These are phyloP conservation scores for Diaporthe sp. DNA, from an alignment of 2,329 filamentous ascomycete species.

Conservation along the genomic window DNA sequence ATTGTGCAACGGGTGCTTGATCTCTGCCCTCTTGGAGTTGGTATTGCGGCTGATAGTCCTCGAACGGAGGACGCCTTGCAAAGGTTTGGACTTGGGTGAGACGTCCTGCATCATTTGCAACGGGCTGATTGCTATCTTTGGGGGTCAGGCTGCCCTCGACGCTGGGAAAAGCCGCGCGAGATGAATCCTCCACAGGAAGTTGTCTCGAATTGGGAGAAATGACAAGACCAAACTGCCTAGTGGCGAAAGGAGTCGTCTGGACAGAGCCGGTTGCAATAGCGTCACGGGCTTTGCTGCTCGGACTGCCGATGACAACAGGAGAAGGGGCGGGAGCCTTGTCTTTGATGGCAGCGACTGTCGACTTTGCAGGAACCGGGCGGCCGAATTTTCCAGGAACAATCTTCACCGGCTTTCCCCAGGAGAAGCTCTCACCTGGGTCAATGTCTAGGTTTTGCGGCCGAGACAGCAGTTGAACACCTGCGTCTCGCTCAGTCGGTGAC, in stretches of 20 bases:
- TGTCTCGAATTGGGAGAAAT: not conserved
- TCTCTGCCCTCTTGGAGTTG: not conserved
- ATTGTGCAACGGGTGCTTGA: not conserved
- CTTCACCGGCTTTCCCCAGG: slow-evolving; percentile 29
- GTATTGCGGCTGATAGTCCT: slow-evolving; percentile 8
- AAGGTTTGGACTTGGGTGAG: not conserved
- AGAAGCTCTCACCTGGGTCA: slow-evolving; percentile 36
- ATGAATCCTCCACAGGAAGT: not conserved
- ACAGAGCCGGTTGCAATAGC: not conserved
- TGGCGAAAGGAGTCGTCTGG: not conserved
- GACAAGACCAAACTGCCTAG: not conserved
- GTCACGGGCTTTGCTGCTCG: not conserved
- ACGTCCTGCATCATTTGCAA: not conserved
- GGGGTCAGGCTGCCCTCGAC: not conserved
- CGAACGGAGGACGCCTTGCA: slow-evolving; percentile 12
- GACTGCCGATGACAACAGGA: not conserved
- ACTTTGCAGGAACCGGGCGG: slow-evolving; percentile 6
- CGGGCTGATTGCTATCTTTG: not conserved
- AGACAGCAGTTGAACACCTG: slow-evolving; percentile 14
- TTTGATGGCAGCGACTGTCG: not conserved
- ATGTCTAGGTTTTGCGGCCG: slow-evolving; percentile 13
- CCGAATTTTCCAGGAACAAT: slow-evolving; percentile 35
- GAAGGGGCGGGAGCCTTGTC: not conserved
- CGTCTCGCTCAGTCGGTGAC: not conserved
- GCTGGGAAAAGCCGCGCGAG: not conserved